A percentile compares a stretch with the other conserved stretches of the same genome.
These are phyloP conservation scores for Phyllosticta capitalensis DNA, from an alignment of 2,329 filamentous ascomycete genomes.

Conservation along the genomic window DNA sequence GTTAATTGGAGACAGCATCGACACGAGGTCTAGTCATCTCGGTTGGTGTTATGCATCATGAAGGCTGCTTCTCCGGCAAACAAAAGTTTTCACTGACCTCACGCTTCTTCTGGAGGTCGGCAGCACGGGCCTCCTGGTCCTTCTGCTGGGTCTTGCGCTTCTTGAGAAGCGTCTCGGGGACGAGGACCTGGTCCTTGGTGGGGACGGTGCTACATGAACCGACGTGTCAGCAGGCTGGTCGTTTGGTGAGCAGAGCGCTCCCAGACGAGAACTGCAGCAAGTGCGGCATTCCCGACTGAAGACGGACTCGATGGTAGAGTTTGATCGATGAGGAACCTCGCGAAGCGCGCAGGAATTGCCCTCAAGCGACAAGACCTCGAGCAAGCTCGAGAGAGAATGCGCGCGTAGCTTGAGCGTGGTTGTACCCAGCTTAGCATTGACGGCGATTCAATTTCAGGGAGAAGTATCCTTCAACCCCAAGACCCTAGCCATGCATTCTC, in stretches of 20 bases:
- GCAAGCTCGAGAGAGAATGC: constrained; percentile 45
- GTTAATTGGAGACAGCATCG: constrained; percentile 98
- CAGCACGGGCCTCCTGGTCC: constrained; percentile 79
- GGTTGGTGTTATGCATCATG: constrained; percentile 84
- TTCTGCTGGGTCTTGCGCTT: constrained; percentile 99
- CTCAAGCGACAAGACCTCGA: constrained; percentile 74
- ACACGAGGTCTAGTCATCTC: constrained; percentile 83
- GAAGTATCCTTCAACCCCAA: constrained; percentile 74
- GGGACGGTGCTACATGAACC: constrained; percentile 64
- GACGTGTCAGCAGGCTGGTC: constrained; percentile 44
- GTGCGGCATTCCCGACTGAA: constrained; percentile 84
- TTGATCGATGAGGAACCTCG: constrained; percentile 62
- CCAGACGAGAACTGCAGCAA: constrained; percentile 89
- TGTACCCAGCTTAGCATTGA: constrained; percentile 10
- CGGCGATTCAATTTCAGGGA: constrained; percentile 56
- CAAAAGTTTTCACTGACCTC: constrained; percentile 53
- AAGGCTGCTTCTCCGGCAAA: constrained; percentile 25
- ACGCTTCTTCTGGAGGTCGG: constrained; percentile 78
- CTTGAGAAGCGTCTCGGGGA: constrained; percentile 99
- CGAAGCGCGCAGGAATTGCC: constrained; percentile 16
- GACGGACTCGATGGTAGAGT: constrained; percentile 64
- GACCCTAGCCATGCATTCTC: constrained; percentile 58
- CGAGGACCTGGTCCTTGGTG: constrained; percentile 89
- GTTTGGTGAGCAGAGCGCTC: constrained; percentile 57
- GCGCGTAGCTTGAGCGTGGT: constrained; percentile 19